A percentile compares a stretch with the other conserved stretches of the same genome.
These are phyloP conservation scores for Dipteronia sinensis DNA, from an alignment of 345 rosid genomes.

Conservation along the genomic window DNA sequence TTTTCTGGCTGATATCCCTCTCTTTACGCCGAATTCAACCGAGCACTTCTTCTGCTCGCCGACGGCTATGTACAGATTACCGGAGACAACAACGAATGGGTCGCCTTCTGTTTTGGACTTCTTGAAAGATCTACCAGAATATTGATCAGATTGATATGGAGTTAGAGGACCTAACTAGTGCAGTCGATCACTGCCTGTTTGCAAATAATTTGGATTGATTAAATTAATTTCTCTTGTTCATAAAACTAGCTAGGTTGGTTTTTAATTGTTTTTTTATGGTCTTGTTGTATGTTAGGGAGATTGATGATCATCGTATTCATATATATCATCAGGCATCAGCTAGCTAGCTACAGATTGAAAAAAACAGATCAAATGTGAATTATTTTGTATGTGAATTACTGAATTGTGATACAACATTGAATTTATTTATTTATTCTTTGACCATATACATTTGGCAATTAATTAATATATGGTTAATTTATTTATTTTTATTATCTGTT, in stretches of 20 bases:
- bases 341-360: background rate
- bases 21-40: constrained; percentile 35
- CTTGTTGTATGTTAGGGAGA: background rate
- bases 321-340: background rate
- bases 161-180: background rate
- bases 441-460: background rate
- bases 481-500: no score
- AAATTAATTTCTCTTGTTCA: constrained; percentile 3
- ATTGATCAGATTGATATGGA: background rate
- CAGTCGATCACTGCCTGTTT: background rate
- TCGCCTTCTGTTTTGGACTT: constrained; percentile 41
- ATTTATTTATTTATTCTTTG: constrained; percentile 23
- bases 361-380: background rate
- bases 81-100: constrained; percentile 15
- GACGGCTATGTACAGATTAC: constrained; percentile 23
- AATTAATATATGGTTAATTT: no score
- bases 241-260: background rate
- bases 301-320: no score
- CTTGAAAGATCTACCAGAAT: constrained; percentile 38
- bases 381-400: no score
- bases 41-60: constrained; percentile 38
- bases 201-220: constrained; percentile 4
- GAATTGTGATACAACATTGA: background rate
- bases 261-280: background rate
- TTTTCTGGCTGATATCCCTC: constrained; percentile 38